Percentiles rank a stretch among this genome's conserved stretches.
phyloP scores from a whole-genome alignment of 306 rosid species.

The Quercus engelmannii region DNA sequence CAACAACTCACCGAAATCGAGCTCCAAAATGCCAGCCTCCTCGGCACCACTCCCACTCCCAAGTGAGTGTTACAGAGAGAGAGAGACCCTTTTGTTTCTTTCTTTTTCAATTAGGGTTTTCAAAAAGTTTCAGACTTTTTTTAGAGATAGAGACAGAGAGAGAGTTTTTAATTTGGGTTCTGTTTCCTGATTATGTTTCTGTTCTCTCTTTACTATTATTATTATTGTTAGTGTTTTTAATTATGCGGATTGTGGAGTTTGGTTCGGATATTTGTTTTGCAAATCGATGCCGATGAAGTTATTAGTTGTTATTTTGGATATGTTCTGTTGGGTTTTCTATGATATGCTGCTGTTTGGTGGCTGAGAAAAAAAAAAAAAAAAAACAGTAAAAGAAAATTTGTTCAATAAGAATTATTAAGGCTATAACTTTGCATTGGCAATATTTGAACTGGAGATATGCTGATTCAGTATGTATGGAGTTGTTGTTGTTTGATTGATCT shows the following conservation, averaged over 20 bases:
- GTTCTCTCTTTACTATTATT: no score
- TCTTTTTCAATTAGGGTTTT: background rate
- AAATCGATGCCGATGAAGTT: no score
- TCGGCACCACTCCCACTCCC: conserved; percentile 47
- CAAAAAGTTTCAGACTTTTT: background rate
- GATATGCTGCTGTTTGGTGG: background rate
- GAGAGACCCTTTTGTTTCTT: no score
- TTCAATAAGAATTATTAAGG: background rate
- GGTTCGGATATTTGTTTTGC: no score
- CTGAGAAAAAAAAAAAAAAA: background rate
- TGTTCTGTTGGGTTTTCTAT: background rate
- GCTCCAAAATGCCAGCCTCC: conserved; percentile 90
- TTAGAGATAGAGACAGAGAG: background rate
- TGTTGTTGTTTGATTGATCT: no score
- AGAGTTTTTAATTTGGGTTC: background rate
- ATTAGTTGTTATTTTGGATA: background rate
- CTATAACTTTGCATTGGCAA: background rate
- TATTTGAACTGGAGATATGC: background rate
- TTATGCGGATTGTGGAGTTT: no score
- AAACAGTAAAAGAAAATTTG: background rate
- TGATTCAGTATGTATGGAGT: background rate
- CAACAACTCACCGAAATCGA: conserved; percentile 91
- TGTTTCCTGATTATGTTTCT: background rate
- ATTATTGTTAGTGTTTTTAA: no score
- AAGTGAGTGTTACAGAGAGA: no score